These are phyloP conservation scores for Syncephalastrum racemosum DNA, from an alignment of 371 early-diverging fungal genomes.

Conservation along the genomic window DNA sequence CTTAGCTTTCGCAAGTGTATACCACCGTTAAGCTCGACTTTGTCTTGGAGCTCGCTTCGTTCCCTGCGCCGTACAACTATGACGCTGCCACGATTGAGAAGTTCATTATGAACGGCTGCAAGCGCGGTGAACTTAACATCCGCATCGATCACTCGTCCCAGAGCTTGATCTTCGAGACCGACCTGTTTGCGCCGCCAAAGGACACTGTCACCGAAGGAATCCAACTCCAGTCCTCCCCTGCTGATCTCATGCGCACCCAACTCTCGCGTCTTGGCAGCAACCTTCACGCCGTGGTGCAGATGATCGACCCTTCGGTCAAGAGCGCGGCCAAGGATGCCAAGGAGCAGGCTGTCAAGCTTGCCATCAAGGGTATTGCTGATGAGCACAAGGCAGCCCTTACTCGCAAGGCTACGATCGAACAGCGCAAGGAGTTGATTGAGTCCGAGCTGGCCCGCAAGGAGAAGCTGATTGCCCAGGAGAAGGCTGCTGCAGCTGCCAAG, in stretches of 20 bases:
- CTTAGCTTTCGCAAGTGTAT: constrained; percentile 88
- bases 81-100: constrained; percentile 90
- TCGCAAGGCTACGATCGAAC: constrained; percentile 86
- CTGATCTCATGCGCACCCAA: constrained; percentile 86
- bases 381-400: constrained; percentile 81
- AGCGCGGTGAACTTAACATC: constrained; percentile 93
- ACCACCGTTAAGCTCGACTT: constrained; percentile 93
- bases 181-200: constrained; percentile 74
- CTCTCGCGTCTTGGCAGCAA: constrained; percentile 75
- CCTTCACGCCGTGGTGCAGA: constrained; percentile 79
- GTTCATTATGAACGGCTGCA: constrained; percentile 94
- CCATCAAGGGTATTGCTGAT: constrained; percentile 69
- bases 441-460: constrained; percentile 75
- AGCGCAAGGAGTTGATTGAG: constrained; percentile 90
- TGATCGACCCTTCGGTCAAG: constrained; percentile 80
- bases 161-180: constrained; percentile 88
- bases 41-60: constrained; percentile 84
- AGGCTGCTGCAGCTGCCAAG: constrained; percentile 66
- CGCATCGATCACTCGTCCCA: constrained; percentile 93
- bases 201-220: constrained; percentile 78
- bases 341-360: constrained; percentile 63
- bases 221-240: constrained; percentile 84
- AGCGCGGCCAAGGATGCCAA: constrained; percentile 64
- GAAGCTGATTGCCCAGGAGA: constrained; percentile 78
- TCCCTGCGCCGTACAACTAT: constrained; percentile 85